These are phyloP conservation scores for Jamesozyma rosinii DNA, from an alignment of 805 yeast species.

Conservation along the genomic window DNA sequence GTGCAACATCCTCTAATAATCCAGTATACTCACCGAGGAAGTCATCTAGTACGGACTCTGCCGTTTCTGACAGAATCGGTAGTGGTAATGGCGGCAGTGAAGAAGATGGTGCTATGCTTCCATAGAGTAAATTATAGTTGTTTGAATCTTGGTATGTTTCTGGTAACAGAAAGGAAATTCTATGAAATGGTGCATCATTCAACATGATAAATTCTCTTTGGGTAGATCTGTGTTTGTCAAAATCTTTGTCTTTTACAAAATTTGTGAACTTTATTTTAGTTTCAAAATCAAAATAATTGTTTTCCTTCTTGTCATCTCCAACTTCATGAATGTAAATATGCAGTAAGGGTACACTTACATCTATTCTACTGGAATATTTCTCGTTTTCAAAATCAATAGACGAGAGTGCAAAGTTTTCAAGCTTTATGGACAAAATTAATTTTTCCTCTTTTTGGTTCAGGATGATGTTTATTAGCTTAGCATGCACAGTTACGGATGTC, in stretches of 20 bases:
- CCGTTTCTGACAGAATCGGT: conserved; percentile 46
- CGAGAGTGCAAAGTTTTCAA: conserved; percentile 31
- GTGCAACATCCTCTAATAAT: background rate
- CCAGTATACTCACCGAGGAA: conserved; percentile 25
- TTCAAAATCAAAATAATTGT: conserved; percentile 34
- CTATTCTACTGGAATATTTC: conserved; percentile 49
- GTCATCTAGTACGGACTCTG: conserved; percentile 34
- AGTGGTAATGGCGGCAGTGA: conserved; percentile 54
- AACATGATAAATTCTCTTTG: conserved; percentile 59
- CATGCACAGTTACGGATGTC: conserved; percentile 48
- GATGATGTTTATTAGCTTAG: conserved; percentile 39
- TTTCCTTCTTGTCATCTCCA: conserved; percentile 20
- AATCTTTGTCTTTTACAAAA: conserved; percentile 46
- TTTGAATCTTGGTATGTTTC: conserved; percentile 38
- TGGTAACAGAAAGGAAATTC: conserved; percentile 64
- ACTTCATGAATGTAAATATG: conserved; percentile 16
- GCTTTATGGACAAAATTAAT: conserved; percentile 16
- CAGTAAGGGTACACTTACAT: conserved; percentile 43
- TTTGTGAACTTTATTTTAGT: conserved; percentile 56
- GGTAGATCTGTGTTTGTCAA: conserved; percentile 31
- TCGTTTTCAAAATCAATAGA: conserved; percentile 64
- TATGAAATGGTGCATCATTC: conserved; percentile 78
- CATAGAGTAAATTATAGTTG: conserved; percentile 40
- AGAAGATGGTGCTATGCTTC: conserved; percentile 49
- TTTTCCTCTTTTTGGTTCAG: conserved; percentile 31